These are phyloP conservation scores for Fraxinus sp. DNA, from an alignment of 305 asterid genomes.

Conservation along the genomic window DNA sequence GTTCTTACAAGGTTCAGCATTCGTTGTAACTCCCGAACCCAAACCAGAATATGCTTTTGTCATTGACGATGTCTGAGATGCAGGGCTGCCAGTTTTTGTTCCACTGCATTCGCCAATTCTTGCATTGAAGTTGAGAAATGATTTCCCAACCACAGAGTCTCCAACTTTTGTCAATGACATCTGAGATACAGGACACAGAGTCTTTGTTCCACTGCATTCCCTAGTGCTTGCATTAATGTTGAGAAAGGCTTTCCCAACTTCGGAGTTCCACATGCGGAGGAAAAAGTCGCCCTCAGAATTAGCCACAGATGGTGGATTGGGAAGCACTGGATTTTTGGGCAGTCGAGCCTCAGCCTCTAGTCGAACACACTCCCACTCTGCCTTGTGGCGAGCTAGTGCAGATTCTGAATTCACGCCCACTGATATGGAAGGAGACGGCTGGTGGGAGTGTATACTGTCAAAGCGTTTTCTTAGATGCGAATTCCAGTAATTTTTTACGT, in stretches of 20 bases:
- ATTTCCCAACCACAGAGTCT: slow-evolving; percentile 37
- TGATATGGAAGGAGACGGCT: slow-evolving; percentile 29
- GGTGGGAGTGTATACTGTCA: slow-evolving; percentile 12
- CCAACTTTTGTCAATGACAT: slow-evolving; percentile 46
- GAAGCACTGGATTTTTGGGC: slow-evolving; percentile 26
- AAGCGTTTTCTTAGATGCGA: slow-evolving; percentile 53
- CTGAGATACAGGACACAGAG: slow-evolving; percentile 43
- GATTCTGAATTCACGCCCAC: slow-evolving; percentile 26
- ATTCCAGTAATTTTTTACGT: slow-evolving; percentile 72
- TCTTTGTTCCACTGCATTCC: slow-evolving; percentile 24
- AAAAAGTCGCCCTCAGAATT: slow-evolving; percentile 46
- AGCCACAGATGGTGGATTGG: slow-evolving; percentile 14
- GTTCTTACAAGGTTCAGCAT: slow-evolving; percentile 21
- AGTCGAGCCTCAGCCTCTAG: slow-evolving; percentile 42
- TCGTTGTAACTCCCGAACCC: slow-evolving; percentile 25
- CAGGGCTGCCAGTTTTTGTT: slow-evolving; percentile 36
- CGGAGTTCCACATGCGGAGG: slow-evolving; percentile 57
- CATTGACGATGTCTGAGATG: slow-evolving; percentile 45
- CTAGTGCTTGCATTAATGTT: slow-evolving; percentile 21
- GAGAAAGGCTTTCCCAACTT: slow-evolving; percentile 54
- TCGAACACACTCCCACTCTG: slow-evolving; percentile 41
- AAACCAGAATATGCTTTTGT: slow-evolving; percentile 41
- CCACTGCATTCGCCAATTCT: slow-evolving; percentile 20
- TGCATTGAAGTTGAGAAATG: slow-evolving; percentile 40
- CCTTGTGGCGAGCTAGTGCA: slow-evolving; percentile 32